Evolutionary conservation across 148 eudicot species (phyloP).

Genomic region (Rhododendron simsii): DNA sequence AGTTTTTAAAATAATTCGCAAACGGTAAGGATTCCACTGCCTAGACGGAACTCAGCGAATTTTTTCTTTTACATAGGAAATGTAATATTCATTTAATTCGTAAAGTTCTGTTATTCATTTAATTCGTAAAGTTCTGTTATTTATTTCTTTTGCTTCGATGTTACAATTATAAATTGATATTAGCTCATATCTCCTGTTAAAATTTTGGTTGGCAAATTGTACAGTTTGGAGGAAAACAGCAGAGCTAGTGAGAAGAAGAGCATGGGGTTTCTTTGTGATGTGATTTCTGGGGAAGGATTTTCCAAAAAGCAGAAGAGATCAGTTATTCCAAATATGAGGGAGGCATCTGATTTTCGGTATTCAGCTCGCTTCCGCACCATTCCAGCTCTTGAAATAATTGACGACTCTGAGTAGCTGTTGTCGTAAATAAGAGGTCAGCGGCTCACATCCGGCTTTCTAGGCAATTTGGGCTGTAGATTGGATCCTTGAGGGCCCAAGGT

Average conservation of each 20-base stretch:
- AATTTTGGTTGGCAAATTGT: constrained; percentile 7
- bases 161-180: background rate
- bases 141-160: background rate
- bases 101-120: background rate
- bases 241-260: constrained; percentile 21
- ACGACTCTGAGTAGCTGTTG: constrained; percentile 55
- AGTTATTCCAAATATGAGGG: constrained; percentile 23
- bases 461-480: background rate
- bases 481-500: background rate
- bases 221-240: constrained; percentile 53
- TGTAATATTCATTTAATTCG: background rate
- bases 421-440: background rate
- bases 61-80: background rate
- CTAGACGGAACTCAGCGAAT: background rate
- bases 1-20: constrained; percentile 73
- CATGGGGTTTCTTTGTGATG: constrained; percentile 49
- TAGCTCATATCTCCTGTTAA: background rate
- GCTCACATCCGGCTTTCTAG: background rate
- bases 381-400: constrained; percentile 34
- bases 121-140: background rate
- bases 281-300: constrained; percentile 58
- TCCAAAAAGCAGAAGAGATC: constrained; percentile 62
- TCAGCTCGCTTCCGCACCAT: constrained; percentile 56
- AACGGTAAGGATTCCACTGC: constrained; percentile 42
- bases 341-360: constrained; percentile 25